phyloP scores from a whole-genome alignment of 129 eudicot species.

The Smallanthus sonchifolius region DNA sequence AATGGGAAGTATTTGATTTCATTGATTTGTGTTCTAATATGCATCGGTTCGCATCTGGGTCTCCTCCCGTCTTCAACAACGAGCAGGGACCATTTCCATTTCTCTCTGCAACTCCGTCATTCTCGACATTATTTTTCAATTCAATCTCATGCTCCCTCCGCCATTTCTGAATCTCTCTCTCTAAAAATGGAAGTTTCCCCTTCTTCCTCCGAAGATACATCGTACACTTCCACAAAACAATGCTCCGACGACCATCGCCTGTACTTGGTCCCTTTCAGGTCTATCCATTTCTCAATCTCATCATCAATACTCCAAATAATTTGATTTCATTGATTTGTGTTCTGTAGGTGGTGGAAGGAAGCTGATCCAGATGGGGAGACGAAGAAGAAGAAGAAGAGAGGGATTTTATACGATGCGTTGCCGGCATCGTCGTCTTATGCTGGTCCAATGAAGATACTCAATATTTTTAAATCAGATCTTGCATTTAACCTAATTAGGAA shows the following conservation, averaged over 20 bases:
- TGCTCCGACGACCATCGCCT: conserved; percentile 53
- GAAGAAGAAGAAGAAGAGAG: conserved; percentile 26
- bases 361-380: conserved; percentile 44
- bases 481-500: conserved; percentile 70
- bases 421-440: conserved; percentile 49
- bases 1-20: too few relatives aligned
- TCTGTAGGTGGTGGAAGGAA: conserved; percentile 93
- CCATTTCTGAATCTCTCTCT: conserved; percentile 49
- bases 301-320: not conserved
- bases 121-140: conserved; percentile 25
- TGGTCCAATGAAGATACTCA: conserved; percentile 92
- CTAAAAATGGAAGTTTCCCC: conserved; percentile 35
- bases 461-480: conserved; percentile 77
- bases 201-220: conserved; percentile 28
- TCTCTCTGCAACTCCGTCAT: conserved; percentile 62
- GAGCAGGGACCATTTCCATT: too few relatives aligned
- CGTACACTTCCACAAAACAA: conserved; percentile 29
- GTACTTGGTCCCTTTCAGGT: conserved; percentile 80
- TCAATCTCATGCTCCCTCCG: conserved; percentile 31
- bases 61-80: conserved; percentile 30
- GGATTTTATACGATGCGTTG: conserved; percentile 54
- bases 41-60: conserved; percentile 28
- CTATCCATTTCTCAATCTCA: not conserved
- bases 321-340: conserved; percentile 6
- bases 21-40: too few relatives aligned